A percentile compares a stretch with the other conserved stretches of the same genome.
Conservation (phyloP, 2,329 filamentous ascomycete genomes). For the Claviceps sp. region DNA sequence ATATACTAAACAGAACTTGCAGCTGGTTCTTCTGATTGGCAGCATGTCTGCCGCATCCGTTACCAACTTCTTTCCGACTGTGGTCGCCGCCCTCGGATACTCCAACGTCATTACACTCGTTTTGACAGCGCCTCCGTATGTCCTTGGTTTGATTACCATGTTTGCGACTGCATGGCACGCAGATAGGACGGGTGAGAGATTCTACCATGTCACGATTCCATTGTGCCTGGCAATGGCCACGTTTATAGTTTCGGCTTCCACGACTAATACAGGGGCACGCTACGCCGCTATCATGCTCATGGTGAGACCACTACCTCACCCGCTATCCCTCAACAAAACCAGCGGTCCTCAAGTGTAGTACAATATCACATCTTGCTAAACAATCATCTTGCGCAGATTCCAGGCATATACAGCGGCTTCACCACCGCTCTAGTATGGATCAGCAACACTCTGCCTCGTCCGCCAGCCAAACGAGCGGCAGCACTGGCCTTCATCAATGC, state of each 20-base stretch:
- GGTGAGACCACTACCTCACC: conserved; percentile 17
- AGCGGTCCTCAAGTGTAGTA: not conserved
- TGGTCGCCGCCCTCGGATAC: conserved; percentile 56
- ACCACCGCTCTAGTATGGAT: conserved; percentile 64
- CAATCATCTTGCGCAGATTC: conserved; percentile 21
- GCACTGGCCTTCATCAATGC: conserved; percentile 67
- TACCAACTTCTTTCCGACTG: conserved; percentile 58
- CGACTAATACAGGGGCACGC: conserved; percentile 43
- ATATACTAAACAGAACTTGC: not conserved
- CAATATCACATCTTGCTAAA: not conserved
- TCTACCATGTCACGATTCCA: conserved; percentile 51
- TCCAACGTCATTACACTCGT: conserved; percentile 44
- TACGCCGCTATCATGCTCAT: conserved; percentile 65
- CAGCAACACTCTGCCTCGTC: conserved; percentile 59
- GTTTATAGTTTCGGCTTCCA: conserved; percentile 56
- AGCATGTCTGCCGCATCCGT: conserved; percentile 44
- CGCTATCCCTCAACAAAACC: not conserved
- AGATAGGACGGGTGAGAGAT: conserved; percentile 57
- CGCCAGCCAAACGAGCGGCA: conserved; percentile 56
- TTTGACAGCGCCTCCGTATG: conserved; percentile 52
- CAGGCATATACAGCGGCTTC: conserved; percentile 51
- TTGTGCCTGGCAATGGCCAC: conserved; percentile 46
- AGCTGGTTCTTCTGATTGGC: conserved; percentile 43
- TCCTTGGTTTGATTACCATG: conserved; percentile 46
- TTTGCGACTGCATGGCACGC: conserved; percentile 57